Evolutionary conservation across 1,139 yeast genomes (phyloP).

Genomic region (Taphrina pruni): DNA sequence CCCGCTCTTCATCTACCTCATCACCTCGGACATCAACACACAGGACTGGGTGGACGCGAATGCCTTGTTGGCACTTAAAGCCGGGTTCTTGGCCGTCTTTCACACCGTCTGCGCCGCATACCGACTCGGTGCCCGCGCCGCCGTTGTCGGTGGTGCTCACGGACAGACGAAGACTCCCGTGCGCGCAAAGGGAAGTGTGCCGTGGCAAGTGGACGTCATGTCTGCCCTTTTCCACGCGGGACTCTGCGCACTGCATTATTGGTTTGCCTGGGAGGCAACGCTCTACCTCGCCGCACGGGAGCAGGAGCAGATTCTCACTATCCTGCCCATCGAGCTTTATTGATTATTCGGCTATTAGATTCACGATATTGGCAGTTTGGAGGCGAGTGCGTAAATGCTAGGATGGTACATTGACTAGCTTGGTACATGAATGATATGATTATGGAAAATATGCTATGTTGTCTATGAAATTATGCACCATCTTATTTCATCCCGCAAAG

Average conservation of each 20-base stretch:
- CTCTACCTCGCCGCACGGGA: neutral
- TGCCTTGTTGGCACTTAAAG: neutral
- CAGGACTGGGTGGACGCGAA: neutral
- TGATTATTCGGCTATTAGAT: neutral
- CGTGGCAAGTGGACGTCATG: constrained; percentile 6
- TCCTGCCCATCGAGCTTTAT: neutral
- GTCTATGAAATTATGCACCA: no score
- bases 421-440: no score
- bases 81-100: neutral
- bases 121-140: neutral
- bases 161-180: neutral
- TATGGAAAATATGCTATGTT: no score
- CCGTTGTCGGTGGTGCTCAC: no score
- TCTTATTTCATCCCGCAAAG: no score
- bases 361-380: no score
- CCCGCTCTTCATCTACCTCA: neutral
- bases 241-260: neutral
- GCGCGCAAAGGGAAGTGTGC: neutral
- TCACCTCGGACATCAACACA: neutral
- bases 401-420: no score
- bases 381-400: no score
- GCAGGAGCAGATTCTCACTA: neutral
- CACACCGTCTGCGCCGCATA: constrained; percentile 1
- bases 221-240: neutral
- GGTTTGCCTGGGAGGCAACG: neutral